Percentiles rank a stretch among this genome's conserved stretches.
Conservation (phyloP, 2,329 filamentous ascomycete species). For the Colletotrichum graminicola region DNA sequence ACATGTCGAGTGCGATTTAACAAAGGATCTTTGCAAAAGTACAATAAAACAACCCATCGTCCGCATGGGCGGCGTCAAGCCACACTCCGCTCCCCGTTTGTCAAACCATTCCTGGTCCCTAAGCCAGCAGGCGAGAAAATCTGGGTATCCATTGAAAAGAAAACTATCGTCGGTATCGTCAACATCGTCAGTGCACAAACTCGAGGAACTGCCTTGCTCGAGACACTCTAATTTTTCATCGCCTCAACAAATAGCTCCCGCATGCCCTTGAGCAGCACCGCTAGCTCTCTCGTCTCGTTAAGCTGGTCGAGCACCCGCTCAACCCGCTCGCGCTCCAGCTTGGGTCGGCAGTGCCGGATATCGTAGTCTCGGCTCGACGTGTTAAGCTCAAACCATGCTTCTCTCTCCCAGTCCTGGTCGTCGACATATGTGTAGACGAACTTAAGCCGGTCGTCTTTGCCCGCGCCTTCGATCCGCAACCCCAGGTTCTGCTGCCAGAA, state of each 20-base stretch:
- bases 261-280: constrained; percentile 83
- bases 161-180: constrained; percentile 32
- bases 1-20: background rate
- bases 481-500: constrained; percentile 97
- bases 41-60: constrained; percentile 4
- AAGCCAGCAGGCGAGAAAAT: constrained; percentile 7
- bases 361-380: constrained; percentile 87
- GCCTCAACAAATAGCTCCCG: constrained; percentile 80
- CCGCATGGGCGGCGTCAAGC: background rate
- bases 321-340: constrained; percentile 82
- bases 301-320: constrained; percentile 82
- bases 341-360: constrained; percentile 83
- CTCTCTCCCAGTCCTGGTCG: constrained; percentile 87
- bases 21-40: background rate
- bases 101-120: background rate
- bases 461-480: constrained; percentile 89
- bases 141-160: constrained; percentile 35
- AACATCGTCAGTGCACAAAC: constrained; percentile 22
- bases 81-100: background rate
- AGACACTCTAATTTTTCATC: constrained; percentile 59
- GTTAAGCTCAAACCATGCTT: constrained; percentile 93
- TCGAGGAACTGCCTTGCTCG: background rate
- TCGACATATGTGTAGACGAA: constrained; percentile 91
- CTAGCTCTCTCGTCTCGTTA: constrained; percentile 83
- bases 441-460: constrained; percentile 85